A percentile compares a stretch with the other conserved stretches of the same genome.
Evolutionary conservation across 352 stramenopile species (phyloP).

Genomic region (Globisporangium cederbergense): DNA sequence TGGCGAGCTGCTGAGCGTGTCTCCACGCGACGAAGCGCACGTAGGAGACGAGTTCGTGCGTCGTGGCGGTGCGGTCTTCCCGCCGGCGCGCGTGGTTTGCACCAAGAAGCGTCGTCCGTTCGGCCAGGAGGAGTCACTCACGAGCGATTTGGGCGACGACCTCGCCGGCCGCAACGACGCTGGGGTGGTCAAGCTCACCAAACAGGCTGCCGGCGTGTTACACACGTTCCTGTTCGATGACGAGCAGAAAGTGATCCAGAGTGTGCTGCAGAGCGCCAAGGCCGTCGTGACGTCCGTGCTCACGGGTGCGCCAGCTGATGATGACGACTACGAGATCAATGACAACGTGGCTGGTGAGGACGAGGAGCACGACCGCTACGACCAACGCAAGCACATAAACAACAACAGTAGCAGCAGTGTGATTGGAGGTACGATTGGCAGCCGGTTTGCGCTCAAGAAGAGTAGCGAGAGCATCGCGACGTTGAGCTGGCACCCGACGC

Average conservation of each 20-base stretch:
- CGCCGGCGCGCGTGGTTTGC: constrained; percentile 45
- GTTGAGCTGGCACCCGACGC: constrained; percentile 56
- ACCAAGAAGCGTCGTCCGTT: constrained; percentile 55
- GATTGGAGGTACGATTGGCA: not conserved
- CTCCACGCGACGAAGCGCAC: constrained; percentile 47
- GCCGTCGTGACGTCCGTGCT: constrained; percentile 22
- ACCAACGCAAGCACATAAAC: not conserved
- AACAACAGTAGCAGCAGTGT: not conserved
- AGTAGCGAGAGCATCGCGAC: constrained; percentile 47
- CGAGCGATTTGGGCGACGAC: constrained; percentile 32
- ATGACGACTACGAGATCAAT: constrained; percentile 24
- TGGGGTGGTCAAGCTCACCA: constrained; percentile 40
- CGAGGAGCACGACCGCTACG: constrained; percentile 8
- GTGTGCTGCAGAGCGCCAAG: constrained; percentile 23
- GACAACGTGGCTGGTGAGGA: constrained; percentile 25
- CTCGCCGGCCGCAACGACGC: constrained; percentile 36
- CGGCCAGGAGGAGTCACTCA: constrained; percentile 56
- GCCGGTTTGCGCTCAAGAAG: constrained; percentile 10
- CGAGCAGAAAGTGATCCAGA: constrained; percentile 48
- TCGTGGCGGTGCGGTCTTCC: constrained; percentile 50
- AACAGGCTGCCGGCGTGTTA: constrained; percentile 20
- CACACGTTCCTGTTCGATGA: constrained; percentile 60
- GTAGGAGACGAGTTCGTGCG: constrained; percentile 66
- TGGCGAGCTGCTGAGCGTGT: constrained; percentile 72
- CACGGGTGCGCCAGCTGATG: constrained; percentile 22